Evolutionary conservation across 306 rosid species (phyloP), one percentile per base, ranked within the genome.

Genomic region (Astragalus glycyphyllos): DNA sequence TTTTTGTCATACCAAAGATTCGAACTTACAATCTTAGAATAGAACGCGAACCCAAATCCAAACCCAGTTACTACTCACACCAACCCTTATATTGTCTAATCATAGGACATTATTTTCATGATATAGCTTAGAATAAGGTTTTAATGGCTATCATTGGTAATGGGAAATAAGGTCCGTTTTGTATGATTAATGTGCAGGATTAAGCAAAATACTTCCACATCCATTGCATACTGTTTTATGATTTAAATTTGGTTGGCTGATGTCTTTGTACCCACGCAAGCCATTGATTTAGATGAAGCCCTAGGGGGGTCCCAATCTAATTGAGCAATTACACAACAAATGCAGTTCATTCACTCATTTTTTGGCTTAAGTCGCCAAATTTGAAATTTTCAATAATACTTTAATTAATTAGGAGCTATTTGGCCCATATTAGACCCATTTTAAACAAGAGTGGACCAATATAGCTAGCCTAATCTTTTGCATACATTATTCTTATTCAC

Each of bases 211-310:
- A 82, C 65, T 54, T 73, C 58, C 41, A 54, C 70, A 59, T 63
- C 76, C 46, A 75, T 74, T 62, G 75, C 34, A 79, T 63, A 32
- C n/a, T 74, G 65, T 37, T 71, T 60, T 78, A 38, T 75, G 49
- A 62, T 46, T 72, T 53, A 29, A 63, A 46, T 64, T 58, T 79
- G 46, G 57, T 41, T 54, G 74, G 83, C 46, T 54, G 83, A 63
- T 83, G 65, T 69, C 89, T 81, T 85, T 65, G 67, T 49, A 69
- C 74, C 76, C 86, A 85, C 81, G 89, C 87, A 46, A 84, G 78
- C 77, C 69, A 48, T 79, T 61, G 2, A 59, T 8, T 68, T 81
- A 44, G 76, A 82, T 78, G 79, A 84, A 77, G 73, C 67, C 72
- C 45, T 20, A 20, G 23, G 23, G 6, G 68, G 87, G 90, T 59